Evolutionary conservation across 176 grass and related monocot species (phyloP).

Genomic region (Triticum aestivum): IWGSC_CS_RefSeq_v2.1 NC_057799.1:429619152-429619651

Average conservation of each 20-base stretch:
- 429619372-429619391: not conserved
- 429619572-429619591: not conserved
- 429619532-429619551: slow-evolving; percentile 69
- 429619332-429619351: too few species aligned
- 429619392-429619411: not conserved
- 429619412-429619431: slow-evolving; percentile 64
- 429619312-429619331: too few species aligned
- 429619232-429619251: too few species aligned
- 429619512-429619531: slow-evolving; percentile 65
- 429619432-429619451: slow-evolving; percentile 54
- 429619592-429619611: not conserved
- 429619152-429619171: not conserved
- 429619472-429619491: slow-evolving; percentile 69
- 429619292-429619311: too few species aligned
- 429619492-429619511: slow-evolving; percentile 40
- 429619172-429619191: not conserved
- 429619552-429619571: slow-evolving; percentile 58
- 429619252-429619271: too few species aligned
- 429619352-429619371: not conserved
- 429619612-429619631: not conserved
- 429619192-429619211: not conserved
- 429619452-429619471: slow-evolving; percentile 38
- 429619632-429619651: not conserved
- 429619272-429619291: too few species aligned
- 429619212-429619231: too few species aligned